A percentile compares a stretch with the other conserved stretches of the same genome.
Evolutionary conservation across 169 alveolate species (phyloP).

Genomic region (Cryptosporidium ryanae): DNA sequence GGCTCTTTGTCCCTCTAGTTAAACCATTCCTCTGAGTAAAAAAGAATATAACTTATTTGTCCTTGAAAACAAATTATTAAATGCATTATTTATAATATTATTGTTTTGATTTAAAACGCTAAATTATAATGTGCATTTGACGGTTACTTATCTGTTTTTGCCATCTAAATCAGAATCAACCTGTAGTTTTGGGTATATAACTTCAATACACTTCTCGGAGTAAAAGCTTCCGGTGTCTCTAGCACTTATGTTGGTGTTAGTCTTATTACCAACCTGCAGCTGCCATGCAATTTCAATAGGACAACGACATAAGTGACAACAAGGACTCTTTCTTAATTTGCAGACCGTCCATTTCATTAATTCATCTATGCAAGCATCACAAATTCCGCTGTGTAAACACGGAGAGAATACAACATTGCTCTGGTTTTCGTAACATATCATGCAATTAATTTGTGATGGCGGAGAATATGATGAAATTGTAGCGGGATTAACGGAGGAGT

Average conservation of each 20-base stretch:
- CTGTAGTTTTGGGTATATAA: slow-evolving; percentile 52
- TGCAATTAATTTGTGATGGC: slow-evolving; percentile 29
- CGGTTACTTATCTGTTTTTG: not conserved
- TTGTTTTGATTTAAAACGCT: too few relatives aligned
- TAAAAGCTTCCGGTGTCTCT: slow-evolving; percentile 1
- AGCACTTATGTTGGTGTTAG: not conserved
- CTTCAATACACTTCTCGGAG: slow-evolving; percentile 59
- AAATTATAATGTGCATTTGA: too few relatives aligned
- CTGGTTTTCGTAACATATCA: slow-evolving; percentile 65
- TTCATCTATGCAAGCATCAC: slow-evolving; percentile 58
- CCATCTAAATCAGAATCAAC: slow-evolving; percentile 1
- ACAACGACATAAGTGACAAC: slow-evolving; percentile 65
- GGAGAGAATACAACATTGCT: slow-evolving; percentile 69
- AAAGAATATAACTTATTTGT: too few relatives aligned
- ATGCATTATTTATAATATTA: too few relatives aligned
- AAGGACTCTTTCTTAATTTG: slow-evolving; percentile 55
- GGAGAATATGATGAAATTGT: not conserved
- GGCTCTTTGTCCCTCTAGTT: too few relatives aligned
- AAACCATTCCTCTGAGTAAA: too few relatives aligned
- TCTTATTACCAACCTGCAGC: not conserved
- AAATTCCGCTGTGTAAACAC: slow-evolving; percentile 69
- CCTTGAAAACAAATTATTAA: too few relatives aligned
- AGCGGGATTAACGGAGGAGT: not conserved
- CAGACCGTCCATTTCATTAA: slow-evolving; percentile 74
- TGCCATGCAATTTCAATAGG: slow-evolving; percentile 76